phyloP scores from a whole-genome alignment of 257 asterid genomes.

The Solanum habrochaites region DNA sequence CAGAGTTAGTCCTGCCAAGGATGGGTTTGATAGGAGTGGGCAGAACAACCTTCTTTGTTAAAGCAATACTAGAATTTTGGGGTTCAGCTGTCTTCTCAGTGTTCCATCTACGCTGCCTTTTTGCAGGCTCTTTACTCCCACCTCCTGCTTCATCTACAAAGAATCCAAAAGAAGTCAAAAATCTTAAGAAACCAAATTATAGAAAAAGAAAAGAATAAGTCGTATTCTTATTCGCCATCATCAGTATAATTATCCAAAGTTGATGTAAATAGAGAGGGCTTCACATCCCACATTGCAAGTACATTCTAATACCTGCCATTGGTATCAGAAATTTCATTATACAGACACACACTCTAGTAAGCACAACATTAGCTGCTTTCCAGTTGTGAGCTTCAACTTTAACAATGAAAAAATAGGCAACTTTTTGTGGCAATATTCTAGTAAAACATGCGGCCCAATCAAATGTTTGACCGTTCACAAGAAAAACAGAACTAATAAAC shows the following conservation, averaged over 20 bases:
- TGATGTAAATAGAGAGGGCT: background rate
- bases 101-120: slow-evolving; percentile 31
- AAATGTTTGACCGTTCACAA: background rate
- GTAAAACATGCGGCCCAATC: background rate
- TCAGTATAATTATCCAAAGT: background rate
- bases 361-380: background rate
- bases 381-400: background rate
- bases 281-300: background rate
- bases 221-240: background rate
- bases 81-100: slow-evolving; percentile 9
- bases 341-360: background rate
- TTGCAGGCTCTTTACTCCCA: slow-evolving; percentile 17
- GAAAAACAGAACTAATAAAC: background rate
- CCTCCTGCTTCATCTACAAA: slow-evolving; percentile 7
- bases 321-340: background rate
- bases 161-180: background rate
- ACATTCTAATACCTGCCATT: background rate
- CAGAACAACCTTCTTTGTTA: background rate
- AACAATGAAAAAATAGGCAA: background rate
- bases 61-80: slow-evolving; percentile 2
- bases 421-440: background rate
- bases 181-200: background rate
- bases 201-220: background rate
- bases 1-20: background rate
- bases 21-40: background rate